phyloP scores from a whole-genome alignment of 2,329 filamentous ascomycete species.

The Diatrype stigma region DNA sequence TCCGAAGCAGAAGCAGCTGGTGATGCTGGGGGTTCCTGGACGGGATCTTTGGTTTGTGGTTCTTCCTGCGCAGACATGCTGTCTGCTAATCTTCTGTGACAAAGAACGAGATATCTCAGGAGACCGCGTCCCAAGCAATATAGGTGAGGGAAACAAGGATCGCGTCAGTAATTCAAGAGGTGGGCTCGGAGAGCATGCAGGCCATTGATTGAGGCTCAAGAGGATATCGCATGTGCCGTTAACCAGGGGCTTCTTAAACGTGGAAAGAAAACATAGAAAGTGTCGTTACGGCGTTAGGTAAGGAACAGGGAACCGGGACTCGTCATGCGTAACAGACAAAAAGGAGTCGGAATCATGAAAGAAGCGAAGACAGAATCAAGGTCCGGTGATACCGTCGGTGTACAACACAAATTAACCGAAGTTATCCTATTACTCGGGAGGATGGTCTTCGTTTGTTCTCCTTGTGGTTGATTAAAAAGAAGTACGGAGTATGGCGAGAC shows the following conservation, averaged over 20 bases:
- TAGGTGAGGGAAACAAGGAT: not conserved
- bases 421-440: not conserved
- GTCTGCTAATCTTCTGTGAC: slow-evolving; percentile 3
- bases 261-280: not conserved
- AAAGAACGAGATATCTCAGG: not conserved
- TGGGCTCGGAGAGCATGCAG: not conserved
- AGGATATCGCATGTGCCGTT: not conserved
- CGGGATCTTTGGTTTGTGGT: slow-evolving; percentile 17
- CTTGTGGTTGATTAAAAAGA: not conserved
- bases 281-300: not conserved
- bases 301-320: not conserved
- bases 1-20: slow-evolving; percentile 32
- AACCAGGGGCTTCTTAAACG: not conserved
- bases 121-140: not conserved
- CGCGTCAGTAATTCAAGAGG: no score
- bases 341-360: not conserved
- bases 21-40: slow-evolving; percentile 22
- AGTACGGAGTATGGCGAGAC: no score
- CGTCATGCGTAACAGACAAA: not conserved
- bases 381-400: not conserved
- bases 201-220: not conserved
- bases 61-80: slow-evolving; percentile 29
- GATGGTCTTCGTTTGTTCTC: not conserved
- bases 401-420: not conserved
- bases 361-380: not conserved